These are phyloP conservation scores for Opeltia flavorubescens DNA, from an alignment of 495 filamentous ascomycete genomes.

Conservation along the genomic window DNA sequence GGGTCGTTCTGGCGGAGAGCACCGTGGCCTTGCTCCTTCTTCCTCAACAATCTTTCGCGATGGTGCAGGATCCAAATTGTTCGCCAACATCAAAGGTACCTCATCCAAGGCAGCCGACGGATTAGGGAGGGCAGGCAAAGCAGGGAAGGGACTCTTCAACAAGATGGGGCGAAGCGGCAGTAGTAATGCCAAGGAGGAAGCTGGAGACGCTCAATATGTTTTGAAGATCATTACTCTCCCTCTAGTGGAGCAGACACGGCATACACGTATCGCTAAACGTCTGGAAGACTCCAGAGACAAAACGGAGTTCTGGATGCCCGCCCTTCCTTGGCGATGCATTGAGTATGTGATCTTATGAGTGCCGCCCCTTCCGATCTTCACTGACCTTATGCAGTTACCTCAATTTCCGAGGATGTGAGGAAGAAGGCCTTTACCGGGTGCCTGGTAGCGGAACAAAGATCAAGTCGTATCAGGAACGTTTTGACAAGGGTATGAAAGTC, in stretches of 20 bases:
- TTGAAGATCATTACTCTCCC: slow-evolving; percentile 67
- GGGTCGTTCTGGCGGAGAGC: slow-evolving; percentile 4
- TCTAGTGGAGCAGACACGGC: slow-evolving; percentile 69
- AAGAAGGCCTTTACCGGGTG: slow-evolving; percentile 79
- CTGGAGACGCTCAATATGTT: slow-evolving; percentile 64
- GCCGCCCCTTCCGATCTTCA: not conserved
- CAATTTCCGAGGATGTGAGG: slow-evolving; percentile 78
- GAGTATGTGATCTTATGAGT: slow-evolving; percentile 37
- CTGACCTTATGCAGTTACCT: slow-evolving; percentile 44
- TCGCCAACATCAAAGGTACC: slow-evolving; percentile 58
- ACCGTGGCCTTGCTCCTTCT: slow-evolving; percentile 6
- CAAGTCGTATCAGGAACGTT: slow-evolving; percentile 74
- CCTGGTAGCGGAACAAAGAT: slow-evolving; percentile 73
- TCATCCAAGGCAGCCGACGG: slow-evolving; percentile 58
- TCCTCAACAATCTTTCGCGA: slow-evolving; percentile 49
- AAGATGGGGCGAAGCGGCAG: slow-evolving; percentile 60
- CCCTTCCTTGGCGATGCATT: slow-evolving; percentile 79
- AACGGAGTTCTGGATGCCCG: slow-evolving; percentile 95
- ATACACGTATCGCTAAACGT: slow-evolving; percentile 72
- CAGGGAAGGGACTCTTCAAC: slow-evolving; percentile 65
- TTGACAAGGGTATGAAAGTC: slow-evolving; percentile 52
- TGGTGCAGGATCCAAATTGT: slow-evolving; percentile 47
- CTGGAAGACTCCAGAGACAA: slow-evolving; percentile 76
- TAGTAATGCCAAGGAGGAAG: slow-evolving; percentile 49
- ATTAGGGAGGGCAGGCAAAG: slow-evolving; percentile 48